Conservation (phyloP, 140 eudicot genomes). For the Bidens hawaiensis region DNA sequence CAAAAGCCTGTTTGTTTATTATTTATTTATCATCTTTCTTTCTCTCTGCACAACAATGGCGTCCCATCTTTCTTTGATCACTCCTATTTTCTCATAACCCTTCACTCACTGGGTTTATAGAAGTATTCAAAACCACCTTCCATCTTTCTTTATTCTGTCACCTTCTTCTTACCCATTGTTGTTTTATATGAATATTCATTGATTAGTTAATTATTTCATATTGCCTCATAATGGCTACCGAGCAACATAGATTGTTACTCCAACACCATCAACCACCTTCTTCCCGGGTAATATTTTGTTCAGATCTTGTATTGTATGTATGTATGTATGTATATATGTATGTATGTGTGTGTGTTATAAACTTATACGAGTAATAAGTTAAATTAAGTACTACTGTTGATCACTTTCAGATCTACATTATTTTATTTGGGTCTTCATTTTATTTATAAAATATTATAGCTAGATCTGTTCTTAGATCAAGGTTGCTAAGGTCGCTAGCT, state of each 20-base stretch:
- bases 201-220: not conserved
- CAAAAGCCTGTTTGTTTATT: conserved; percentile 29
- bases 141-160: too few relatives aligned
- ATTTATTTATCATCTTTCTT: not conserved
- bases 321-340: too few relatives aligned
- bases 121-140: conserved; percentile 9
- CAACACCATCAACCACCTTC: conserved; percentile 40
- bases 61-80: conserved; percentile 10
- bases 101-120: conserved; percentile 17
- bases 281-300: conserved; percentile 45
- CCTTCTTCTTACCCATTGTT: too few relatives aligned
- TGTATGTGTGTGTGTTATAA: too few relatives aligned
- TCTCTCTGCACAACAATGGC: conserved; percentile 14
- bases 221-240: conserved; percentile 40
- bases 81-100: conserved; percentile 13
- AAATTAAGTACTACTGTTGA: not conserved
- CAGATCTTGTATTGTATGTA: conserved; percentile 19
- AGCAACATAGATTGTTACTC: conserved; percentile 53
- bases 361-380: too few relatives aligned
- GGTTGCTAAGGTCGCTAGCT: too few relatives aligned
- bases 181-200: too few relatives aligned
- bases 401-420: conserved; percentile 34
- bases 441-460: not conserved
- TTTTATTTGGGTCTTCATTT: not conserved
- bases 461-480: not conserved